Conservation (phyloP, 2,329 filamentous ascomycete species). For the Colletotrichum sp. region DNA sequence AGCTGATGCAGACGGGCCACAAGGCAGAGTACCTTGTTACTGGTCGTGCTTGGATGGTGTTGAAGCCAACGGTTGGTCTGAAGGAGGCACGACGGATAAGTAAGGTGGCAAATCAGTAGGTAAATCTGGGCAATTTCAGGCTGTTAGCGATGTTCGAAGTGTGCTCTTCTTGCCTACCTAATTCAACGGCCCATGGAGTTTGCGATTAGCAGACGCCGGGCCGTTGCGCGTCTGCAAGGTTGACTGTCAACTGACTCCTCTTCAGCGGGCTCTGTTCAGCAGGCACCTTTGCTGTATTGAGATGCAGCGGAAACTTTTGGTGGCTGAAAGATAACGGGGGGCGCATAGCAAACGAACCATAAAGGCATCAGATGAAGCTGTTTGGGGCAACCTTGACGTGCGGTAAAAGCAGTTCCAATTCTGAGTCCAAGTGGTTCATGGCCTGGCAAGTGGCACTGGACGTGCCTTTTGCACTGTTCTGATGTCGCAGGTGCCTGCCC, state of each 20-base stretch:
- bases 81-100: neutral
- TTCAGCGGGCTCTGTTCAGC: neutral
- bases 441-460: neutral
- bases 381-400: neutral
- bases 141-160: neutral
- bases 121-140: neutral
- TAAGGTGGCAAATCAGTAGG: neutral
- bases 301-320: neutral
- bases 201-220: neutral
- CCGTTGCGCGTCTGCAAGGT: neutral
- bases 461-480: neutral
- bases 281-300: neutral
- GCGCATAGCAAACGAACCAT: neutral
- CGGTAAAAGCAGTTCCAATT: neutral
- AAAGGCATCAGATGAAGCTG: neutral
- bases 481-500: neutral
- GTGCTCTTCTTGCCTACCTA: neutral
- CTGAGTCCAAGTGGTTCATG: constrained; percentile 14
- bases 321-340: neutral
- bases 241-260: neutral
- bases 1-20: neutral
- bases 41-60: neutral
- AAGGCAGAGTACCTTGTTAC: neutral
- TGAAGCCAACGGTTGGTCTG: neutral
- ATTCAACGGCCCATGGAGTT: neutral